A percentile compares a stretch with the other conserved stretches of the same genome.
phyloP scores from a whole-genome alignment of 2,329 filamentous ascomycete genomes.

The Endoconidiophora polonica region DNA sequence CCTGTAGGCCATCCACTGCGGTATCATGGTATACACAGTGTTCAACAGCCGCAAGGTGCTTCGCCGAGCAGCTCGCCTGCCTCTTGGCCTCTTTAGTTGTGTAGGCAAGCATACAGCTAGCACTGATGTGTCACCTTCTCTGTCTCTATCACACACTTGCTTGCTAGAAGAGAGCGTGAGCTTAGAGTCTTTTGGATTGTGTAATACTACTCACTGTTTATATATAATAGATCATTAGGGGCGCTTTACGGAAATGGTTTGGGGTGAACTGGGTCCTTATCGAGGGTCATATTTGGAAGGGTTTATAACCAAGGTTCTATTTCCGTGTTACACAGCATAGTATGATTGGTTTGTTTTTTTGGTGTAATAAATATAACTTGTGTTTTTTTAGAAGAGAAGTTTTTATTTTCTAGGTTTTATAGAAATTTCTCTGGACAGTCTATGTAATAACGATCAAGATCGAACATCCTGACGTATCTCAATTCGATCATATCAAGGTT shows the following conservation, averaged over 20 bases:
- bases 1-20: slow-evolving; percentile 1
- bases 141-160: background rate
- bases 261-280: background rate
- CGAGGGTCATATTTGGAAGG: no score
- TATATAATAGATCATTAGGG: background rate
- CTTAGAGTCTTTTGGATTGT: background rate
- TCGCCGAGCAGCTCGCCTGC: background rate
- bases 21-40: background rate
- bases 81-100: background rate
- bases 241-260: background rate
- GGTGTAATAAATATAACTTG: no score
- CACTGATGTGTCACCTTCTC: background rate
- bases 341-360: no score
- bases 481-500: no score
- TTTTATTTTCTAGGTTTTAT: no score
- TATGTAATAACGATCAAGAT: no score
- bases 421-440: no score
- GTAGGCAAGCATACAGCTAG: background rate
- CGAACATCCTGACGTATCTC: no score
- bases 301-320: no score
- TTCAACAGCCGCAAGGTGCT: background rate
- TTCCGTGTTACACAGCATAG: no score
- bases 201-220: background rate
- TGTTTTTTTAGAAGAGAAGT: no score
- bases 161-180: background rate